Conservation (phyloP, 176 grass and related monocot genomes). For the Avena insularis region DNA sequence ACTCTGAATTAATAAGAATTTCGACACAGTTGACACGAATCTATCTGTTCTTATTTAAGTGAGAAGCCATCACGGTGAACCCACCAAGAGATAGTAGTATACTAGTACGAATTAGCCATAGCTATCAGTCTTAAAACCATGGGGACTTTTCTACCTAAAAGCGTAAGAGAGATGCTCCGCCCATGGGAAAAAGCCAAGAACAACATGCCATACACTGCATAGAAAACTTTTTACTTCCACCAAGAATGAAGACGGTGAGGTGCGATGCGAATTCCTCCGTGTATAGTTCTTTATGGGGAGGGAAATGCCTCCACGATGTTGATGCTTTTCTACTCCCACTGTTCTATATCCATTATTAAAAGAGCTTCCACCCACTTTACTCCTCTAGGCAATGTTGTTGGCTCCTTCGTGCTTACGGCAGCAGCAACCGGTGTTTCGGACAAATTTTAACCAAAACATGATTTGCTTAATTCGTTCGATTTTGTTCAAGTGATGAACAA, state of each 20-base stretch:
- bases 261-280: neutral
- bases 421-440: neutral
- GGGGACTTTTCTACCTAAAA: neutral
- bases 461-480: neutral
- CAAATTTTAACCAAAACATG: neutral
- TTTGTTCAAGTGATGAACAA: neutral
- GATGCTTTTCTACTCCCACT: neutral
- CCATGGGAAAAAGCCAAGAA: neutral
- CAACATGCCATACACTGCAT: neutral
- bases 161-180: neutral
- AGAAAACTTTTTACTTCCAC: neutral
- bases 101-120: neutral
- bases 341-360: neutral
- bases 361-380: neutral
- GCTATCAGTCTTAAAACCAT: slow-evolving; percentile 29
- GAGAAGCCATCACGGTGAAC: neutral
- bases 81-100: neutral
- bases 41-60: neutral
- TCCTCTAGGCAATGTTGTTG: neutral
- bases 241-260: neutral
- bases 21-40: neutral
- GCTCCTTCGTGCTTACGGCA: neutral
- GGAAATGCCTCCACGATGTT: neutral
- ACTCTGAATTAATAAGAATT: neutral
- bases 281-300: neutral